Base-by-base conservation (phyloP, 2,329 filamentous ascomycete species). In the Chrysoporthe austroafricana region DNA sequence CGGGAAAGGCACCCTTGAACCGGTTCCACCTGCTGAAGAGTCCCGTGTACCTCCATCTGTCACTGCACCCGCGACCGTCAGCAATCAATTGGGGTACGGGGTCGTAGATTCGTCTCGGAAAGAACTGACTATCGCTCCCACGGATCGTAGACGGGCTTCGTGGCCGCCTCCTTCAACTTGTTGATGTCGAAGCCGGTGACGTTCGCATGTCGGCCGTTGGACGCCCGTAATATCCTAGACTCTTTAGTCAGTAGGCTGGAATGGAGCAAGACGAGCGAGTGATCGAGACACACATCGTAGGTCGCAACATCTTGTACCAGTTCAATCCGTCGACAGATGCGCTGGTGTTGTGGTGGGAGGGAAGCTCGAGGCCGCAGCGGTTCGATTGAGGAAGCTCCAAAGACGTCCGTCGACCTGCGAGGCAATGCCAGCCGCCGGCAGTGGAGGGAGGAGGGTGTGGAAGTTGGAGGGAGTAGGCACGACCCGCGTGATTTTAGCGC, bases 31-130 rank as follows among this genome's bases (percentile, higher is more conserved):
- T 88, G 72, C 90, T 91, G 85, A 97, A 98, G 65, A 88, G 90
- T 71, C 95, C 96, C 46, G 87, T 90, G 85, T 97, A 97, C 81
- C 96, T 88, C 96, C 96, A 99, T 77, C 92, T 87, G 84, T 99
- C 96, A 77, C 96, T 99, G 78, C 72, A n/a, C 36, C 70, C 56
- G 42, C 42, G 32, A 18, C 26, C 50, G 64, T 64, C 62, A 68
- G 67, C 43, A 34, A 18, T 54, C n/a, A 7, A 46, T 18, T 13
- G 14, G 59, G 42, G 13, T 26, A 21, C 4, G 34, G 42, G 21
- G 16, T n/a, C 34, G 16, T 21, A 13, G 34, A 1, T 26, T 57
- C 34, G 52, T n/a, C 39, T 54, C 52, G 43, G 43, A 62, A 3
- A 46, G 26, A 8, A 87, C 87, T 79, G 71, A 91, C 89, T 79